A percentile compares a stretch with the other conserved stretches of the same genome.
phyloP scores from a whole-genome alignment of 2,329 filamentous ascomycete genomes.

The Botryotinia globosa region DNA sequence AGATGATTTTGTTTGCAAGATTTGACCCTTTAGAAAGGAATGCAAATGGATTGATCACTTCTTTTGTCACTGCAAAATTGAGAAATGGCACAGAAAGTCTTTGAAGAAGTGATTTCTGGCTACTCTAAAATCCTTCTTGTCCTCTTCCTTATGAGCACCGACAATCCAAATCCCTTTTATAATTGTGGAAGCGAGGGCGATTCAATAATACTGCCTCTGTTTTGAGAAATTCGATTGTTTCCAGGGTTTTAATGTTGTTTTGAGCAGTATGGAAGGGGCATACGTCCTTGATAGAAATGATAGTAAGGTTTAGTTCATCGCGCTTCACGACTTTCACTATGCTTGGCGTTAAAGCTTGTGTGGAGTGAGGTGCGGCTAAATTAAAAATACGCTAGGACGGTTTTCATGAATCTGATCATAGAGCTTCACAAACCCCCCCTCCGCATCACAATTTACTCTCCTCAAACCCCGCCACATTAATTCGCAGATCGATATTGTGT shows the following conservation, averaged over 20 bases:
- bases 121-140: conserved; percentile 35
- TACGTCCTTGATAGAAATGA: neutral
- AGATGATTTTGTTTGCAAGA: conserved; percentile 28
- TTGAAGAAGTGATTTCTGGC: conserved; percentile 38
- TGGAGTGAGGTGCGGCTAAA: conserved; percentile 19
- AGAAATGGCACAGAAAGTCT: conserved; percentile 40
- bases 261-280: neutral
- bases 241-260: conserved; percentile 6
- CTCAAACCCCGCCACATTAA: neutral
- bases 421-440: conserved; percentile 12
- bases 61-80: conserved; percentile 21
- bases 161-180: conserved; percentile 14
- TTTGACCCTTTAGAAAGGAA: conserved; percentile 29
- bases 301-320: conserved; percentile 10
- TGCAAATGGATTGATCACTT: conserved; percentile 24
- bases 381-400: conserved; percentile 17
- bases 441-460: neutral
- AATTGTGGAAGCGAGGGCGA: neutral
- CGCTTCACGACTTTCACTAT: conserved; percentile 11
- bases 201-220: neutral
- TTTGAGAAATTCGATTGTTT: neutral
- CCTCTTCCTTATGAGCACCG: conserved; percentile 12
- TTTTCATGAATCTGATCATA: conserved; percentile 15
- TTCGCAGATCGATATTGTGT: conserved; percentile 5
- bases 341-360: conserved; percentile 19